Evolutionary conservation across 352 stramenopile genomes (phyloP), one percentile per base, ranked within the genome.

Genomic region (Phytopythium ostracodes): DNA sequence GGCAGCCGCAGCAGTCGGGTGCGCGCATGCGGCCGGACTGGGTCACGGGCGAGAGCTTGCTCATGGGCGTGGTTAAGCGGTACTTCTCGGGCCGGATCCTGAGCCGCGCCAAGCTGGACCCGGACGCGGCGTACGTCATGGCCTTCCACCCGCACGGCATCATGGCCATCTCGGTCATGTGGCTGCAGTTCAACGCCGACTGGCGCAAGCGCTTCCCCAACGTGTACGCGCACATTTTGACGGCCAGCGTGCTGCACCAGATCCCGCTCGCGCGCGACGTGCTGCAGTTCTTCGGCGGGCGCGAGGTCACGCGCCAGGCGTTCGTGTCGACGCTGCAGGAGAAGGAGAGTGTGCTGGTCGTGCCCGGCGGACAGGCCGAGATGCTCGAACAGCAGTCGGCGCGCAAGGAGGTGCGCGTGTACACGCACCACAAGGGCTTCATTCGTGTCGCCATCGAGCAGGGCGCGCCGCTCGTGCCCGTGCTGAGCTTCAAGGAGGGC

Each of bases 141-240:
- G 75, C 76, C 31, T 92, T 93, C 59, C 86, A 95, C 46, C 86
- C 86, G 4, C 86, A 95, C 57, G 86, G 86, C 29, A 89, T 93
- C 60, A 88, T 89, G 69, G 69, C 86, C 4, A 80, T 84, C 7
- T 86, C 86, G 2, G 73, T 85, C 10, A 84, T 87, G 65, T 95
- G 84, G 84, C 71, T 95, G n/a, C 75, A 84, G 61, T 91, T 92
- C 60, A 89, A 70, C 4, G 66, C 79, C 10, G 71, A 86, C 59
- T 95, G 84, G 84, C 74, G 75, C 33, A 60, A 65, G 20, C 58
- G 89, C 22, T 93, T 91, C 65, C 86, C 86, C 0, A 75, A 77
- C 35, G 67, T 92, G 25, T 75, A 91, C 56, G 76, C 82, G 8
- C 73, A 82, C 47, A 77, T 92, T 35, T 66, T 95, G 58, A 88